Base-by-base conservation (phyloP, 108 stramenopile genomes). In the Nitzschia inconspicua region DNA sequence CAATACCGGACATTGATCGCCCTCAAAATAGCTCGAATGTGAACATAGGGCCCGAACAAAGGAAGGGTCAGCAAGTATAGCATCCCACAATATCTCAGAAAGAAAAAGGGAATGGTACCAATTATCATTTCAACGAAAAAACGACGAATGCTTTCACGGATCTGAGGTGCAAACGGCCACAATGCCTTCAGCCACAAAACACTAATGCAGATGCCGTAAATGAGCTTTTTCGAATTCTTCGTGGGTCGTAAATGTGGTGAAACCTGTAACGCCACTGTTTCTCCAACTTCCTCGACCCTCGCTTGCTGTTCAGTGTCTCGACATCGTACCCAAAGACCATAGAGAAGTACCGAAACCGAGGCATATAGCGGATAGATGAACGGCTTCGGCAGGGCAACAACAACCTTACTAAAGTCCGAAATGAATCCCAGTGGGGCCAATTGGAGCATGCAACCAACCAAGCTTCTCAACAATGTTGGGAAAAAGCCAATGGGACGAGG, bases 401-500 rank as follows among this genome's bases (percentile, higher is more conserved):
- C n/a, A 3, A 57, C 39, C 39, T 60, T 60, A 23, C 28, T 30
- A 18, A 77, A 65, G 55, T 85, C 84, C 7, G 63, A 73, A 8
- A 72, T 63, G 20, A 82, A 27, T 18, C 76, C 78, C 6, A 82
- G 30, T 10, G 76, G 76, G 34, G 79, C 50, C 39, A 62, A 67
- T 4, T 39, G 16, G 23, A 78, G 39, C 47, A 75, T 51, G 24
- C 8, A 14, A 29, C 36, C 24, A 18, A 78, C 66, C 35, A 77
- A 59, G 22, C 36, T 34, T 65, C 59, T 57, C 74, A 83, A 50
- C 32, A 57, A 20, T 13, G 26, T 10, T 22, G 77, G 70, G 34
- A 78, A 63, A 39, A 78, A 68, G 23, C 63, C 63, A 25, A 82
- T 37, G 3, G 86, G 86, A 18, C 80, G 68, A 29, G 74, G 74